Evolutionary conservation across 345 rosid genomes (phyloP), one percentile per base, ranked within the genome.

Genomic region (Gossypium arboreum): DNA sequence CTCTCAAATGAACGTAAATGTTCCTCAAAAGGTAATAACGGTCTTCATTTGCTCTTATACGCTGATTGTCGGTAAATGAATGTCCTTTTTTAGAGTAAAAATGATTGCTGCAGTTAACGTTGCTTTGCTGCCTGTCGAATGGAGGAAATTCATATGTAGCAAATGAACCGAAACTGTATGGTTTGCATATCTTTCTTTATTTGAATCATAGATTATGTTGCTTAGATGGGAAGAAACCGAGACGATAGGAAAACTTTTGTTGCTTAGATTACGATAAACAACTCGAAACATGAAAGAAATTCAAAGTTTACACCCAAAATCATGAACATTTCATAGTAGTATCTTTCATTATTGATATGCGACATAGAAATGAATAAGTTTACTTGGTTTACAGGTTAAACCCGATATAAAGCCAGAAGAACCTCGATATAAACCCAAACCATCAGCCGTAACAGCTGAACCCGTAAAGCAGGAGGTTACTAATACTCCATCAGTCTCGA

Each of bases 1-100:
- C 52, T 63, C 52, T 70, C 75, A 77, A 41, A 69, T 10, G 45
- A 78, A 78, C 44, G 41, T 66, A 69, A 58, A 75, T 64, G 77
- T 72, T 34, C 70, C 78, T 7, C 87, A 64, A 73, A 82, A 78
- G 87, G 94, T 85, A 64, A 13, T 17, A 68, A 5, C 39, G 3
- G 43, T 1, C 60, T 71, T 57, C 20, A 48, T 66, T 25, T 7
- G 9, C 29, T 72, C 47, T 65, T 47, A 9, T 16, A 44, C 17
- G 61, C 48, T 34, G 22, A 67, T 61, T 57, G 24, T 55, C 11
- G 12, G 51, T 27, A 41, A 52, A 41, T 22, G 22, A 48, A 45
- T 67, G 24, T 18, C 52, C 17, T 13, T 52, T 17, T 72, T 18
- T 52, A 20, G 52, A 45, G 27, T 2, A 51, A 12, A 11, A 18